phyloP scores from a whole-genome alignment of 2,329 filamentous ascomycete genomes.

The Westerdykella aurantiaca region DNA sequence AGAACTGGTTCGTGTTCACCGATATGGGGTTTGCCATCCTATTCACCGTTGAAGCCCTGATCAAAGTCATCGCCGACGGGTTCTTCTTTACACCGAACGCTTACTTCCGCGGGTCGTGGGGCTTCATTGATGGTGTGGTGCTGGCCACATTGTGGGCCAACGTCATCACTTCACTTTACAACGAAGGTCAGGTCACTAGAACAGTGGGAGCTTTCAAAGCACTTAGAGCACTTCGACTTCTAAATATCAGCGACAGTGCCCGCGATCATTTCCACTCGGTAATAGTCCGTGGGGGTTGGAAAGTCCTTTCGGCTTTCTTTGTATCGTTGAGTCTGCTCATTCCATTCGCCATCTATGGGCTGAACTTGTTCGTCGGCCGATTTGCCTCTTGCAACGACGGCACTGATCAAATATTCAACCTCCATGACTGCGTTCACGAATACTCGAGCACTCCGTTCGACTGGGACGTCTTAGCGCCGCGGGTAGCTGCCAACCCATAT shows the following conservation, averaged over 20 bases:
- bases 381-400: conserved; percentile 76
- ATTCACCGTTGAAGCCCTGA: conserved; percentile 77
- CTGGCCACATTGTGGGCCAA: conserved; percentile 94
- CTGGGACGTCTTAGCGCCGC: conserved; percentile 79
- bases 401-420: conserved; percentile 49
- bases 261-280: conserved; percentile 95
- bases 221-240: conserved; percentile 77
- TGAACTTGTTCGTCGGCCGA: conserved; percentile 86
- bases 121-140: conserved; percentile 88
- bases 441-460: conserved; percentile 70
- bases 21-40: conserved; percentile 84
- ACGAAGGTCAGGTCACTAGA: conserved; percentile 78
- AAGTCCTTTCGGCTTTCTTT: conserved; percentile 84
- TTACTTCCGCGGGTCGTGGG: conserved; percentile 94
- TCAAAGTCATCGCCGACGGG: conserved; percentile 93
- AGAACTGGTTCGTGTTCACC: conserved; percentile 92
- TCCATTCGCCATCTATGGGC: conserved; percentile 90
- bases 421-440: conserved; percentile 78
- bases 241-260: conserved; percentile 95
- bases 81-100: conserved; percentile 97
- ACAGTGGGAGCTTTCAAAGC: conserved; percentile 97
- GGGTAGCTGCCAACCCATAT: conserved; percentile 72
- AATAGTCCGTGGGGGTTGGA: conserved; percentile 90
- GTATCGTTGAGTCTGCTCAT: conserved; percentile 92
- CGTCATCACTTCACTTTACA: conserved; percentile 72